Evolutionary conservation across 2,329 filamentous ascomycete genomes (phyloP), one percentile per base, ranked within the genome.

Genomic region (Fusarium sp.): DNA sequence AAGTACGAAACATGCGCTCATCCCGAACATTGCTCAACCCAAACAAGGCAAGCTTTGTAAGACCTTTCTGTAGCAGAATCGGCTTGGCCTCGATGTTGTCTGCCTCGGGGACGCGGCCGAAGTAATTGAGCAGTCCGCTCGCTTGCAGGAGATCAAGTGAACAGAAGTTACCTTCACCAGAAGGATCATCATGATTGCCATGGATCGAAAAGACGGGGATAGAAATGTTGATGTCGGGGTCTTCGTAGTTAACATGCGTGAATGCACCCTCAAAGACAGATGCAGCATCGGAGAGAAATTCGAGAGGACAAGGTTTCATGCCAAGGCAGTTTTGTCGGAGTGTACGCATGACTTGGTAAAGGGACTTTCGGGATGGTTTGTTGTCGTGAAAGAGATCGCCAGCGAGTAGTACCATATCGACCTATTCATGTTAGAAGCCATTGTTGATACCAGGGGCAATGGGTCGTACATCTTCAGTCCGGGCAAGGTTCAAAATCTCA

Each of bases 161-260:
- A 71, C 96, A 97, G 73, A 92, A 92, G 80, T 97, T 94, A 16
- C 95, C 96, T 78, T 98, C 95, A 15, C 96, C 96, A n/a, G 95
- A 97, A 0, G 96, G 96, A 79, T 99, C 96, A 79, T 99, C 96
- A 80, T 99, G 96, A 78, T 99, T 99, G 50, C 96, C 96, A 78
- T 99, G 97, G 44, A 99, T 99, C 2, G 95, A 97, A 80, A 99
- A 99, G 33, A 99, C 95, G 0, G 96, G 96, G 62, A 98, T 98
- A 3, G 95, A 94, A 68, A 99, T 91, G 78, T 99, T 99, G 82
- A 99, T 98, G 77, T 99, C 94, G 30, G 94, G 91, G 78, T 99
- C 96, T 82, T 98, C 95, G 82, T 99, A 99, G 82, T 99, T 99
- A 82, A 97, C 95, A 81, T 98, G 93, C 55, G 94, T 92, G 79